Evolutionary conservation across 306 rosid genomes (phyloP).

Genomic region (Leucaena leucocephala): DNA sequence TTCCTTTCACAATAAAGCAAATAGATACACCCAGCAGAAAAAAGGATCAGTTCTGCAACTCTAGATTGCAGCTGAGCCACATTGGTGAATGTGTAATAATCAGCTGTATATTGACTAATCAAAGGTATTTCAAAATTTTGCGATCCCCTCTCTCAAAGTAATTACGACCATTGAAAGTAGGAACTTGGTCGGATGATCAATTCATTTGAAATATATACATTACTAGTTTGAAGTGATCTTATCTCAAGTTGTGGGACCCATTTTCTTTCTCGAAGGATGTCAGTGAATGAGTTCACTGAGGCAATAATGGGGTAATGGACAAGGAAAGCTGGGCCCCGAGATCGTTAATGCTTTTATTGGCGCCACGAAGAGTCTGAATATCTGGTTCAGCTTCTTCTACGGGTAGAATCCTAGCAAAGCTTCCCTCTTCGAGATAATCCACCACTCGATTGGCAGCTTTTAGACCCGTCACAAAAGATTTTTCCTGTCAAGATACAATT

Average conservation of each 20-base stretch:
- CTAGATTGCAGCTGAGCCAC: background rate
- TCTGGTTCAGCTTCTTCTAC: constrained; percentile 64
- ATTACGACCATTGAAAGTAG: background rate
- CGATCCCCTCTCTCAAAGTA: background rate
- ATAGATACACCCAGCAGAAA: background rate
- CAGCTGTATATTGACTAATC: too few species aligned
- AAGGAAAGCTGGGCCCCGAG: constrained; percentile 49
- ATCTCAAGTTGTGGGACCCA: background rate
- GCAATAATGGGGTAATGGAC: constrained; percentile 42
- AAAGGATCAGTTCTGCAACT: background rate
- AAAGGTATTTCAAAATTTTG: too few species aligned
- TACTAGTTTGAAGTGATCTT: too few species aligned
- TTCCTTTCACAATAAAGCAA: background rate
- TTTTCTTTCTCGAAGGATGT: background rate
- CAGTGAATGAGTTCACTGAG: constrained; percentile 18
- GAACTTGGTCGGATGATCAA: background rate
- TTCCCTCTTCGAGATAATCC: constrained; percentile 58
- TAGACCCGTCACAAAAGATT: constrained; percentile 60
- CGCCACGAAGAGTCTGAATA: constrained; percentile 51
- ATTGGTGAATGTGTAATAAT: background rate
- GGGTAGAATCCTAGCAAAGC: constrained; percentile 56
- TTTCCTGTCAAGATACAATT: constrained; percentile 47
- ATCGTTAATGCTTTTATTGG: constrained; percentile 52
- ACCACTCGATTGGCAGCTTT: constrained; percentile 65
- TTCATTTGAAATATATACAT: too few species aligned